These are phyloP conservation scores for Lathyrus oleraceus DNA, from an alignment of 306 rosid genomes.

Conservation along the genomic window DNA sequence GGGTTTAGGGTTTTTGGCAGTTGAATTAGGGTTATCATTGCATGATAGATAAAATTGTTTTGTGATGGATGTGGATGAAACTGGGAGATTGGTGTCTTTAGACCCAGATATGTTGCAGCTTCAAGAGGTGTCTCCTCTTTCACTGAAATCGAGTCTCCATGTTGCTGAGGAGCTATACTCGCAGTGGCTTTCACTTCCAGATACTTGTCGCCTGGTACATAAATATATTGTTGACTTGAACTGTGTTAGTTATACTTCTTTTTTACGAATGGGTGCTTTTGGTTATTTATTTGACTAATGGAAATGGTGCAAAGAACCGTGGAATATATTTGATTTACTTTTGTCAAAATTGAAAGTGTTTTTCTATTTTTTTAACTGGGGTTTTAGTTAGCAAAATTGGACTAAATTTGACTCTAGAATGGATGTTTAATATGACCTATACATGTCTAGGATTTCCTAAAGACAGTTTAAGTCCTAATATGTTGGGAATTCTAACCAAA, in stretches of 20 bases:
- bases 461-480: slow-evolving; percentile 4
- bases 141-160: slow-evolving; percentile 58
- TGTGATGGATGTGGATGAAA: slow-evolving; percentile 68
- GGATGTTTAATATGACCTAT: neutral
- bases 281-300: slow-evolving; percentile 29
- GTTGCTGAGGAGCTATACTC: slow-evolving; percentile 71
- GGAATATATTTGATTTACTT: neutral
- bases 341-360: slow-evolving; percentile 19
- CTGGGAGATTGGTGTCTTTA: slow-evolving; percentile 48
- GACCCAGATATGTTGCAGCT: slow-evolving; percentile 81
- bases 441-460: too few species aligned
- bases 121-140: slow-evolving; percentile 64
- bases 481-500: slow-evolving; percentile 3
- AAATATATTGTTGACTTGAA: slow-evolving; percentile 26
- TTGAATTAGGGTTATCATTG: slow-evolving; percentile 44
- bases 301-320: slow-evolving; percentile 30
- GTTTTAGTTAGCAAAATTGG: slow-evolving; percentile 25
- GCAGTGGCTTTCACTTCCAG: slow-evolving; percentile 86
- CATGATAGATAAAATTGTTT: slow-evolving; percentile 41
- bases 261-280: slow-evolving; percentile 33
- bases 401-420: slow-evolving; percentile 28
- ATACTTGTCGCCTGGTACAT: slow-evolving; percentile 75
- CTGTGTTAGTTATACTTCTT: slow-evolving; percentile 27
- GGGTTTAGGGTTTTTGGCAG: slow-evolving; percentile 49
- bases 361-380: slow-evolving; percentile 23